A percentile compares a stretch with the other conserved stretches of the same genome.
Evolutionary conservation across 1,139 yeast species (phyloP).

Genomic region (Wickerhamomyces sp.): DNA sequence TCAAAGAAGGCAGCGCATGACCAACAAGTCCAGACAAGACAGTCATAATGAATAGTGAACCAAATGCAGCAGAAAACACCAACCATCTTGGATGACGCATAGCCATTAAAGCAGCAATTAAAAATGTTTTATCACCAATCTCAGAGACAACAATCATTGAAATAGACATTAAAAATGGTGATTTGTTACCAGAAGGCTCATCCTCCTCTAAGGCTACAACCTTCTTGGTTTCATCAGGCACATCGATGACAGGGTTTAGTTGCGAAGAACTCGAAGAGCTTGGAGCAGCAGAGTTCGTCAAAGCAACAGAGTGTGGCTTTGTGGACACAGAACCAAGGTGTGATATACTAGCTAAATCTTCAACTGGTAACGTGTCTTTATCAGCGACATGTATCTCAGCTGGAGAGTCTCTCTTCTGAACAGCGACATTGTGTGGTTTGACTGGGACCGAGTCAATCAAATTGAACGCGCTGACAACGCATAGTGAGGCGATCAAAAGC

Average conservation of each 20-base stretch:
- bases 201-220: background rate
- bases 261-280: background rate
- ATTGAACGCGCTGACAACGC: background rate
- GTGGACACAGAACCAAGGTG: background rate
- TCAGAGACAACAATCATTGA: slow-evolving; percentile 92
- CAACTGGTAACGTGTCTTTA: slow-evolving; percentile 14
- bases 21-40: slow-evolving; percentile 87
- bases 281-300: background rate
- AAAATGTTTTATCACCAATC: slow-evolving; percentile 94
- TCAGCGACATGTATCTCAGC: slow-evolving; percentile 16
- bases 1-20: slow-evolving; percentile 78
- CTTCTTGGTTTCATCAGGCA: background rate
- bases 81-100: slow-evolving; percentile 83
- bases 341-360: slow-evolving; percentile 3
- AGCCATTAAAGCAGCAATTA: slow-evolving; percentile 97
- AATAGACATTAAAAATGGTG: slow-evolving; percentile 58
- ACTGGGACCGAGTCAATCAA: background rate
- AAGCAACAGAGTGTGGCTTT: background rate
- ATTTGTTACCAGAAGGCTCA: slow-evolving; percentile 3
- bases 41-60: slow-evolving; percentile 89
- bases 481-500: background rate
- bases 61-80: slow-evolving; percentile 82
- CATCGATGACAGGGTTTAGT: background rate
- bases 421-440: slow-evolving; percentile 4
- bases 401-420: slow-evolving; percentile 14